A percentile compares a stretch with the other conserved stretches of the same genome.
Evolutionary conservation across 2,329 filamentous ascomycete species (phyloP).

Genomic region (Talaromyces sp.): DNA sequence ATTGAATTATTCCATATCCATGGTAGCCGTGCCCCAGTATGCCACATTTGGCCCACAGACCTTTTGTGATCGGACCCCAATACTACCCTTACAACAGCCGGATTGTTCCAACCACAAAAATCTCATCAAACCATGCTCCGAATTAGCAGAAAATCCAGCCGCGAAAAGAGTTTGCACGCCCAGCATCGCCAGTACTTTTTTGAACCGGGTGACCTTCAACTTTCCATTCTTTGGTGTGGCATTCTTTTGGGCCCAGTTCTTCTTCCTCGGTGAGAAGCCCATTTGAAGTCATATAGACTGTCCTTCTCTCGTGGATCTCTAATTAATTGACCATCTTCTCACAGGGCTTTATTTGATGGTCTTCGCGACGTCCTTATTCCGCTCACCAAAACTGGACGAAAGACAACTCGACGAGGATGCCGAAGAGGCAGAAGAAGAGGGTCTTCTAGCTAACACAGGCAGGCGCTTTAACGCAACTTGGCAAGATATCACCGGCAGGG

Average conservation of each 20-base stretch:
- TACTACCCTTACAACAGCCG: constrained; percentile 65
- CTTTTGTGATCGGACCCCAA: constrained; percentile 76
- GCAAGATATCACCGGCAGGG: constrained; percentile 77
- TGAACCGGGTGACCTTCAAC: constrained; percentile 89
- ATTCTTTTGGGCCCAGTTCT: constrained; percentile 96
- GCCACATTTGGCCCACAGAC: constrained; percentile 92
- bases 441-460: constrained; percentile 80
- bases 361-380: constrained; percentile 76
- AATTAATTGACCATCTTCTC: constrained; percentile 1
- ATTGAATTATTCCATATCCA: constrained; percentile 89
- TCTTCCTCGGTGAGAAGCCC: constrained; percentile 66
- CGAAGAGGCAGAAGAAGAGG: constrained; percentile 91
- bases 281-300: too few relatives aligned
- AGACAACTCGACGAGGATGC: constrained; percentile 83
- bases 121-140: constrained; percentile 79
- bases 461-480: constrained; percentile 82
- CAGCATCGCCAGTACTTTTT: constrained; percentile 85
- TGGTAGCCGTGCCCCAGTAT: constrained; percentile 95
- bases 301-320: background rate
- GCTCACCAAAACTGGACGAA: constrained; percentile 75
- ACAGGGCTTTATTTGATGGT: constrained; percentile 74
- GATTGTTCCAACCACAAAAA: constrained; percentile 70
- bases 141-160: constrained; percentile 69
- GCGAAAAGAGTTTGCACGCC: constrained; percentile 85
- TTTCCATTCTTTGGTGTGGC: constrained; percentile 93